phyloP scores from a whole-genome alignment of 2,329 filamentous ascomycete genomes.

The Fusarium temperatum region DNA sequence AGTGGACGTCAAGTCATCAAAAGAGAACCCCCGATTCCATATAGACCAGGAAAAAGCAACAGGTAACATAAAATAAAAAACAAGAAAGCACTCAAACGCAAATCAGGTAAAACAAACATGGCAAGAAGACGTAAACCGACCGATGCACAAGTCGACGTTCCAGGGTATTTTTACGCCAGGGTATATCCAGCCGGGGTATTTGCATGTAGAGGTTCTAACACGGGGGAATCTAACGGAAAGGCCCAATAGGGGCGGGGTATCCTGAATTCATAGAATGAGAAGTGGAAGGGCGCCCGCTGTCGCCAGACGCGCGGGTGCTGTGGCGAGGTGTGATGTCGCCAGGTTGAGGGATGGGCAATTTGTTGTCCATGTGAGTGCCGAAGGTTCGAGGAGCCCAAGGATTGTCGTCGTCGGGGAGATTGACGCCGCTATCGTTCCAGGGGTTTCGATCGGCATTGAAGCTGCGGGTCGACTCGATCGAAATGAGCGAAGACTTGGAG shows the following conservation, averaged over 20 bases:
- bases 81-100: conserved; percentile 28
- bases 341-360: conserved; percentile 71
- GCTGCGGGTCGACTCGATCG: conserved; percentile 93
- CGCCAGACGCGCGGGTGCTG: conserved; percentile 83
- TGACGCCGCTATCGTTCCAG: conserved; percentile 98
- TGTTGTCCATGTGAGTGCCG: conserved; percentile 71
- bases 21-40: conserved; percentile 41
- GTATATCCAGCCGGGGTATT: conserved; percentile 73
- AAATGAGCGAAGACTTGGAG: conserved; percentile 94
- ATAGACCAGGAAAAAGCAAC: conserved; percentile 38
- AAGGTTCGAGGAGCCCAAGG: conserved; percentile 70
- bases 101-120: conserved; percentile 39
- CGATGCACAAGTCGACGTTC: conserved; percentile 57
- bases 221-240: conserved; percentile 79
- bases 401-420: conserved; percentile 87
- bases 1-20: conserved; percentile 48
- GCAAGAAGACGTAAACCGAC: conserved; percentile 54
- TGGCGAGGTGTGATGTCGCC: conserved; percentile 88
- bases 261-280: conserved; percentile 95
- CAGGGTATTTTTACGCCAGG: conserved; percentile 69
- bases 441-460: conserved; percentile 91
- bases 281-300: conserved; percentile 91
- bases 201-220: conserved; percentile 60
- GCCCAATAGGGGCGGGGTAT: conserved; percentile 92
- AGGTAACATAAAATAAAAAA: conserved; percentile 27